These are phyloP conservation scores for Luvunga scandens DNA, from an alignment of 345 rosid genomes.

Conservation along the genomic window DNA sequence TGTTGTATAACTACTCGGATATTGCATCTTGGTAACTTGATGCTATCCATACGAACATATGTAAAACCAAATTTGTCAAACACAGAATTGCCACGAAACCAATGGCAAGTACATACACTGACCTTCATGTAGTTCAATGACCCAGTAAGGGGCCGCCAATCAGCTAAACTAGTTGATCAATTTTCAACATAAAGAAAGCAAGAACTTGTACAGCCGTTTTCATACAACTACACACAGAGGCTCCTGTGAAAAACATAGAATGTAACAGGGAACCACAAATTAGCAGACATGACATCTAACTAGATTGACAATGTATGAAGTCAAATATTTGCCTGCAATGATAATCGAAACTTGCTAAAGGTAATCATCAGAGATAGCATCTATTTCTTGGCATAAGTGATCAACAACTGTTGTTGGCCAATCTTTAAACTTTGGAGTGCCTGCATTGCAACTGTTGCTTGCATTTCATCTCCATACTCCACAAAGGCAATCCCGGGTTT, in stretches of 20 bases:
- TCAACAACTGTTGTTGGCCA: constrained; percentile 70
- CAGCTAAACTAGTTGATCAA: not conserved
- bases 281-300: constrained; percentile 10
- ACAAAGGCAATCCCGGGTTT: constrained; percentile 99
- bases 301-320: not conserved
- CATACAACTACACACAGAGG: not conserved
- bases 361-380: not conserved
- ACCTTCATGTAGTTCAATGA: not conserved
- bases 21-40: not conserved
- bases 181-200: not conserved
- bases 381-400: constrained; percentile 94
- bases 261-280: not conserved
- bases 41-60: not conserved
- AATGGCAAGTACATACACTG: not conserved
- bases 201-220: not conserved
- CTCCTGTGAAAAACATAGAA: not conserved
- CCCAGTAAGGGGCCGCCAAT: not conserved
- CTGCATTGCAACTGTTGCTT: constrained; percentile 83
- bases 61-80: not conserved
- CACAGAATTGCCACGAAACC: not conserved
- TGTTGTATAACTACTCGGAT: too few species aligned
- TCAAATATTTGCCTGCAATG: not conserved
- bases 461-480: constrained; percentile 86
- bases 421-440: constrained; percentile 80
- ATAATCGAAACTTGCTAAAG: not conserved